These are phyloP conservation scores for Rhytidhysteron rufulum DNA, from an alignment of 2,329 filamentous ascomycete genomes.

Conservation along the genomic window DNA sequence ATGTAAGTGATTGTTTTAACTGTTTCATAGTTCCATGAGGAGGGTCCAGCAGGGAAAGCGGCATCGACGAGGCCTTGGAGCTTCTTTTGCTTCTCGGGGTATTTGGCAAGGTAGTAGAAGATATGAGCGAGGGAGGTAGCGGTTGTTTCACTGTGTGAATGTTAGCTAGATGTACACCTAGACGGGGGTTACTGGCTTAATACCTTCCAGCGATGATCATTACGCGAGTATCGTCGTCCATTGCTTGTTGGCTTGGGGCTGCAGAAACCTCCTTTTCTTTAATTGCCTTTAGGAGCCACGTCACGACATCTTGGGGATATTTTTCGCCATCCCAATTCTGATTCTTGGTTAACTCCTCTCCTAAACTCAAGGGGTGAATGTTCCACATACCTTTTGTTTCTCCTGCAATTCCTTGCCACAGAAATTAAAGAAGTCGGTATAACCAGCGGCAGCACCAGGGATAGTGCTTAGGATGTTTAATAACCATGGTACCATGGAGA, in stretches of 20 bases:
- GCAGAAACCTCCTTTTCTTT: constrained; percentile 35
- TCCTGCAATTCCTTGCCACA: background rate
- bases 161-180: background rate
- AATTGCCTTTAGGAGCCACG: constrained; percentile 39
- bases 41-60: constrained; percentile 23
- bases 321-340: constrained; percentile 16
- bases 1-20: constrained; percentile 32
- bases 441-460: background rate
- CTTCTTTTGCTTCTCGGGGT: background rate
- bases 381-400: background rate
- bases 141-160: background rate
- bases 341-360: background rate
- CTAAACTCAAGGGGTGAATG: background rate
- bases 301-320: constrained; percentile 34
- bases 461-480: background rate
- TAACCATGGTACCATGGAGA: background rate
- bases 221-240: constrained; percentile 31
- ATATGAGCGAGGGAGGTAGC: background rate
- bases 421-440: background rate
- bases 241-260: constrained; percentile 22
- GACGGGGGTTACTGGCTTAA: background rate
- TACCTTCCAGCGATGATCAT: constrained; percentile 34
- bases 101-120: background rate
- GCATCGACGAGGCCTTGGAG: background rate
- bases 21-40: constrained; percentile 12